Conservation (phyloP, 495 filamentous ascomycete species). For the Filosporella fistucella region DNA sequence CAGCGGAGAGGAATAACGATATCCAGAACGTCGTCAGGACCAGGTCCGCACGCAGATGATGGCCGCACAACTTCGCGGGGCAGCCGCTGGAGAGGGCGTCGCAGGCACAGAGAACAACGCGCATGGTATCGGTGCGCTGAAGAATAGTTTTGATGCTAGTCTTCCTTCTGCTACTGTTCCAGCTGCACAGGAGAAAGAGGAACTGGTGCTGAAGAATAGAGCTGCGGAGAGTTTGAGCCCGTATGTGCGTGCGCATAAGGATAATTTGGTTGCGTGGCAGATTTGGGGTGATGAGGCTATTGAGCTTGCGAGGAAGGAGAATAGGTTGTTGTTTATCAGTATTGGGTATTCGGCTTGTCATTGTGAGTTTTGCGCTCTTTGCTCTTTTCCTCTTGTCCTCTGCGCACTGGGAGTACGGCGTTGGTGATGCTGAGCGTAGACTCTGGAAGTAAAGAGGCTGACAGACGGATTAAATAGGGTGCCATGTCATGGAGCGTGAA, state of each 20-base stretch:
- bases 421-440: too few species aligned
- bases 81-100: too few species aligned
- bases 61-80: conserved; percentile 17
- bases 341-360: conserved; percentile 97
- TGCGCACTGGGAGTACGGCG: too few species aligned
- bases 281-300: conserved; percentile 77
- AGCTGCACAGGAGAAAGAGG: conserved; percentile 9
- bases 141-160: conserved; percentile 2
- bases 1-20: neutral
- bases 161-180: too few species aligned
- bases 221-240: conserved; percentile 72
- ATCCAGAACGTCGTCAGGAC: conserved; percentile 5
- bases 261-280: conserved; percentile 93
- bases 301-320: conserved; percentile 67
- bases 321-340: conserved; percentile 87
- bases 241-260: conserved; percentile 75
- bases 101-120: conserved; percentile 11
- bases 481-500: conserved; percentile 91
- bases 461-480: conserved; percentile 48
- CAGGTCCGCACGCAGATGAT: conserved; percentile 20
- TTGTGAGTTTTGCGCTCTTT: conserved; percentile 51
- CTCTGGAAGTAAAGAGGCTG: too few species aligned
- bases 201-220: conserved; percentile 45
- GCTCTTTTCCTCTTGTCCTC: too few species aligned
- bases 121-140: conserved; percentile 18